Conservation (phyloP, 73 alveolate species). For the Symbiodinium natans region DNA sequence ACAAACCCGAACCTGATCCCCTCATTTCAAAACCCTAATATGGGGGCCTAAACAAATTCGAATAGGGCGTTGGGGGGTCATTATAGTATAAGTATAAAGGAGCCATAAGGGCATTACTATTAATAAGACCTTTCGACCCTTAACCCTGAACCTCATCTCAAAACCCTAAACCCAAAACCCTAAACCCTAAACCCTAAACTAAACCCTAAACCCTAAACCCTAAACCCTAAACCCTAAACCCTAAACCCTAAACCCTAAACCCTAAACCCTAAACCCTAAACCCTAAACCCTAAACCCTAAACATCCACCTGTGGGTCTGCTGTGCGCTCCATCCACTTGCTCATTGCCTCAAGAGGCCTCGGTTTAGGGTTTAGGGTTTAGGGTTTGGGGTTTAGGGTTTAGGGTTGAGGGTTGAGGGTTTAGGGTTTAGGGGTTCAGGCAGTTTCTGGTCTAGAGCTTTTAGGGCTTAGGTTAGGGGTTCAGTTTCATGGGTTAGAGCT, state of each 20-base stretch:
- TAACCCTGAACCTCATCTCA: too few species aligned
- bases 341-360: constrained; percentile 68
- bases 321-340: constrained; percentile 69
- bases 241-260: background rate
- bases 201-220: background rate
- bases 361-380: background rate
- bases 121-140: too few species aligned
- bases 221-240: background rate
- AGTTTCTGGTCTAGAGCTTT: background rate
- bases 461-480: background rate
- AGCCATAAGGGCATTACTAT: too few species aligned
- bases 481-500: too few species aligned
- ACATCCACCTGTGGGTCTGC: constrained; percentile 46
- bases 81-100: too few species aligned
- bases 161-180: background rate
- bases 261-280: background rate
- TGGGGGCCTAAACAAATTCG: too few species aligned
- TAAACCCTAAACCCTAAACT: too few species aligned
- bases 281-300: background rate
- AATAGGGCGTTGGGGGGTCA: too few species aligned
- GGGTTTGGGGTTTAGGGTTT: background rate
- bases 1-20: background rate
- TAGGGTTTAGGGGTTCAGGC: background rate
- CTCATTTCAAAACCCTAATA: background rate
- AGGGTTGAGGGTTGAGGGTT: background rate